Evolutionary conservation across 2,329 filamentous ascomycete genomes (phyloP), one percentile per base, ranked within the genome.

Genomic region (Herpomyces periplanetae): DNA sequence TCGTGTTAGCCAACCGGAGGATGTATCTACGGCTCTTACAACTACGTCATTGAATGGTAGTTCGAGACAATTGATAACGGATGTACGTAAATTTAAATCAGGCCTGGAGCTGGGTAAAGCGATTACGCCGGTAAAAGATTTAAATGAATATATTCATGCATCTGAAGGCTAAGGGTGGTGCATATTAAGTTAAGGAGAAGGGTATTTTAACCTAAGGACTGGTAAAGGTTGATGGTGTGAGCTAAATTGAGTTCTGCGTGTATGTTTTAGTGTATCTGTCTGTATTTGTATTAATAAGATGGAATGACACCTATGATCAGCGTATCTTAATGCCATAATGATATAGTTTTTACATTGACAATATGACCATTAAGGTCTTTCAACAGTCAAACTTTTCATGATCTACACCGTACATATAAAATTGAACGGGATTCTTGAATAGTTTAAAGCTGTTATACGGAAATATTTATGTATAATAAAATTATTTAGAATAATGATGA

Each of bases 91-190:
- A 12, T 88, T 62, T 49, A 85, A 80, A 46, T 57, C 65, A 1
- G 46, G 53, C 7, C 44, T 88, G 29, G 43, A 51, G 23, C 50
- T 68, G 11, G 80, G 59, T 26, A 47, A 51, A 10, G 75, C 66
- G 1, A 55, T 71, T 2, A 48, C 48, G 24, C 53, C 73, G 0
- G 52, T 65, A 12, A 59, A 51, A 31, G 62, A 80, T 27, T 37
- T 91, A 21, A 61, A 49, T 25, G 64, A 71, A 31, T 91, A 45
- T 60, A 23, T 68, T 66, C 26, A 42, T 65, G 7, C 88, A 88
- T 43, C 47, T 88, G 22, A 75, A 36, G 48, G 14, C 16, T 7
- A 9, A 13, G 8, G 17, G 20, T 20, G 7, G 14, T 15, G 7
- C 7, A 7, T n/a, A n/a, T n/a, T 15, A 15, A 15, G 14, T n/a